phyloP scores from a whole-genome alignment of 495 filamentous ascomycete genomes.

The Podospora appendiculata region DNA sequence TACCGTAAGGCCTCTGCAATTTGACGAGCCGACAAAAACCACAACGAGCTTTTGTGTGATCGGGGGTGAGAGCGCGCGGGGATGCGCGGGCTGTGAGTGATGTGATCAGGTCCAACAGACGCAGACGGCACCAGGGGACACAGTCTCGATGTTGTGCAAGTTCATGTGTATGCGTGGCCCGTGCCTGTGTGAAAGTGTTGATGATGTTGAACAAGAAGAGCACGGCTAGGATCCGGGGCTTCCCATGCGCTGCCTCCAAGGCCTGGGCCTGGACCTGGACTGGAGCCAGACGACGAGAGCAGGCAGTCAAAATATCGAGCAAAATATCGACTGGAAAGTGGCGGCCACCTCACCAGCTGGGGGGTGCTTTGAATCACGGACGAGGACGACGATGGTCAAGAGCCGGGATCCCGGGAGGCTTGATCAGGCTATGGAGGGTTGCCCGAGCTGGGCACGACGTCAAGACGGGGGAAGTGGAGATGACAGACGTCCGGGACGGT shows the following conservation, averaged over 20 bases:
- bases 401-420: not conserved
- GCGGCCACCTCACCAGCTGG: no score
- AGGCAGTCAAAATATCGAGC: not conserved
- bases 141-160: conserved; percentile 21
- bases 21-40: conserved; percentile 20
- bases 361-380: not conserved
- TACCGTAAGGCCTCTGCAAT: conserved; percentile 13
- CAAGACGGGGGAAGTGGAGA: not conserved
- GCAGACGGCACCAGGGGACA: conserved; percentile 19
- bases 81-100: conserved; percentile 14
- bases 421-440: not conserved
- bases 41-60: conserved; percentile 18
- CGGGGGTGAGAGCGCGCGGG: conserved; percentile 16
- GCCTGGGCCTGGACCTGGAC: conserved; percentile 5
- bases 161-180: conserved; percentile 20
- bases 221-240: conserved; percentile 37
- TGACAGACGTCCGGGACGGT: not conserved
- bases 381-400: conserved; percentile 6
- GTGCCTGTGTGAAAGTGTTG: conserved; percentile 22
- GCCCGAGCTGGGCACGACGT: not conserved
- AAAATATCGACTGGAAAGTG: no score
- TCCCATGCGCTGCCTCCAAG: conserved; percentile 29
- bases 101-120: conserved; percentile 18
- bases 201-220: conserved; percentile 28
- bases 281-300: conserved; percentile 7